A percentile compares a stretch with the other conserved stretches of the same genome.
These are phyloP conservation scores for Heritiera fomes DNA, from an alignment of 345 rosid species.

Conservation along the genomic window DNA sequence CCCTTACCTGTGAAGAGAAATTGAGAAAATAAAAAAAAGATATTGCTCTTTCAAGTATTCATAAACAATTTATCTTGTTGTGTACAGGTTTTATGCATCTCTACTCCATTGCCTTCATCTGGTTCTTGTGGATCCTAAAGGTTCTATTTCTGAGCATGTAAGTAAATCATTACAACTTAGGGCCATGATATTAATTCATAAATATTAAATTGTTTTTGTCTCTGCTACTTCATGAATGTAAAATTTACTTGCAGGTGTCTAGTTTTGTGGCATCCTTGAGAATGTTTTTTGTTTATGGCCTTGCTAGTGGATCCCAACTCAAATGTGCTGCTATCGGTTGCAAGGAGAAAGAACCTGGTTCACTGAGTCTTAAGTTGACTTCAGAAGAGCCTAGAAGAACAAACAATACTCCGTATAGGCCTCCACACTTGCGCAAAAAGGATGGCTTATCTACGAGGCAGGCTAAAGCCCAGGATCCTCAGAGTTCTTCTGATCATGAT, in stretches of 20 bases:
- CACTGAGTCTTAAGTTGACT: slow-evolving; percentile 36
- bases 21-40: not conserved
- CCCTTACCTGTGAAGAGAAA: not conserved
- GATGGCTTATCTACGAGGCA: slow-evolving; percentile 41
- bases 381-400: slow-evolving; percentile 40
- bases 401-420: slow-evolving; percentile 64
- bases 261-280: slow-evolving; percentile 73
- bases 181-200: slow-evolving; percentile 10
- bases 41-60: not conserved
- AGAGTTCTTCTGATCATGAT: slow-evolving; percentile 45
- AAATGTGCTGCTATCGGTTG: slow-evolving; percentile 32
- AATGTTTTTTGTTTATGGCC: slow-evolving; percentile 77
- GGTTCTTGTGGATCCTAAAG: slow-evolving; percentile 66
- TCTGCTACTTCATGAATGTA: slow-evolving; percentile 18
- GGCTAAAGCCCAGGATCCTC: slow-evolving; percentile 41
- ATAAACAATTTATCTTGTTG: not conserved
- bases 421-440: slow-evolving; percentile 89
- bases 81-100: slow-evolving; percentile 70
- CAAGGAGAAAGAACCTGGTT: slow-evolving; percentile 45
- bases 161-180: slow-evolving; percentile 34
- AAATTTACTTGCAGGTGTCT: slow-evolving; percentile 57
- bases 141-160: slow-evolving; percentile 75
- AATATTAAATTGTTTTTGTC: slow-evolving; percentile 4
- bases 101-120: slow-evolving; percentile 75
- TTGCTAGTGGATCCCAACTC: slow-evolving; percentile 42